Conservation (phyloP, 345 rosid genomes). For the Brassica rapa region DNA sequence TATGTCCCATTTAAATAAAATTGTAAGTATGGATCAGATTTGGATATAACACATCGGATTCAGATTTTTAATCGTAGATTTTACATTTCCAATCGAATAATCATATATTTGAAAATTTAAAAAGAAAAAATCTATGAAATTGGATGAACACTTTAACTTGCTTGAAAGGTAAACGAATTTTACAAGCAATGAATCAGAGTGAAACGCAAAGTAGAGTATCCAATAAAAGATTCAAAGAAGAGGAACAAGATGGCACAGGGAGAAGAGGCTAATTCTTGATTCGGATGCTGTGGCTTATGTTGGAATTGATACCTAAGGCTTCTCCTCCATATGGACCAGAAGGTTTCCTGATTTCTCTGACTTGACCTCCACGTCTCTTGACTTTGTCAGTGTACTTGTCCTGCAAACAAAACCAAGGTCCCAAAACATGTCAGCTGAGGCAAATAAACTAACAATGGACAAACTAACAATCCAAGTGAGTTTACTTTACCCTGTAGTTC, state of each 20-base stretch:
- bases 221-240: background rate
- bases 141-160: background rate
- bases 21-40: too few species aligned
- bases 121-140: background rate
- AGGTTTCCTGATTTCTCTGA: slow-evolving; percentile 55
- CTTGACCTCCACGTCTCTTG: slow-evolving; percentile 59
- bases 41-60: too few species aligned
- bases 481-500: slow-evolving; percentile 9
- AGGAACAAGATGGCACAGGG: background rate
- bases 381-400: slow-evolving; percentile 50
- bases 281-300: slow-evolving; percentile 65
- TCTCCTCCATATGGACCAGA: slow-evolving; percentile 71
- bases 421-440: slow-evolving; percentile 2
- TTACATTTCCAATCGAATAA: background rate
- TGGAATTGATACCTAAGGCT: slow-evolving; percentile 59
- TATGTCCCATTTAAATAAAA: too few species aligned
- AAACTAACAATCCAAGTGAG: background rate
- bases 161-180: background rate
- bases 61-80: too few species aligned
- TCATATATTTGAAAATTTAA: background rate
- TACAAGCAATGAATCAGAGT: background rate
- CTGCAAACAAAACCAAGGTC: slow-evolving; percentile 42
- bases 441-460: background rate
- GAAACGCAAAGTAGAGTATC: background rate
- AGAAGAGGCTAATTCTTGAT: slow-evolving; percentile 43